Evolutionary conservation across 768 basidiomycete species (phyloP).

Genomic region (Lactarius psammicola): DNA sequence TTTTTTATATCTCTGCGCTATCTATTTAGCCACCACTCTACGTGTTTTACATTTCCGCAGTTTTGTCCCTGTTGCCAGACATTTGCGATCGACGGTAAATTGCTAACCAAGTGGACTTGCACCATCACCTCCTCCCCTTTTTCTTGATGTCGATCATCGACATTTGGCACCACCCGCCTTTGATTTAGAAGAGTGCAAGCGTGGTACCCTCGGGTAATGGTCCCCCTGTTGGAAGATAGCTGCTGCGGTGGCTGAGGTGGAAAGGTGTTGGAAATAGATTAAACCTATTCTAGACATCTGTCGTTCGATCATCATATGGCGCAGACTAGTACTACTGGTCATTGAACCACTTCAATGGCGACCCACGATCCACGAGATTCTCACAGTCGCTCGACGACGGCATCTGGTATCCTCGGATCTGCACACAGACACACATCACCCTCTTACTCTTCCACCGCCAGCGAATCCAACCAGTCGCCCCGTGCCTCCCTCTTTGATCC

Average conservation of each 20-base stretch:
- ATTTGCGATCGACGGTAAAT: conserved; percentile 14
- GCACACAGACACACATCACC: not conserved
- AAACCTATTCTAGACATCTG: not conserved
- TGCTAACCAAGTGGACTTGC: not conserved
- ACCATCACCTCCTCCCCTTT: not conserved
- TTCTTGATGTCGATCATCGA: not conserved
- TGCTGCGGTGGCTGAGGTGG: too few relatives aligned
- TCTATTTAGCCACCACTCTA: conserved; percentile 7
- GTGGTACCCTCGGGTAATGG: too few relatives aligned
- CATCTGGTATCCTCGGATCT: not conserved
- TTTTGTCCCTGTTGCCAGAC: not conserved
- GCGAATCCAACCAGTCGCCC: not conserved
- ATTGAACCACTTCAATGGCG: not conserved
- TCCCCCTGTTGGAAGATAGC: too few relatives aligned
- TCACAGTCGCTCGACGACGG: not conserved
- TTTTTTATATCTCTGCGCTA: not conserved
- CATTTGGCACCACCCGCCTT: too few relatives aligned
- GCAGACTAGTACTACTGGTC: too few relatives aligned
- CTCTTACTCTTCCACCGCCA: not conserved
- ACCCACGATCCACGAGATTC: not conserved
- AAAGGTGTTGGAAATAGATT: too few relatives aligned
- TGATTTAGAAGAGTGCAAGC: too few relatives aligned
- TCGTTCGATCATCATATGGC: not conserved
- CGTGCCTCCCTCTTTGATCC: not conserved
- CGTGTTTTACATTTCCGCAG: conserved; percentile 1